Base-by-base conservation (phyloP, 371 early-diverging fungal species). In the Mycotypha africana region DNA sequence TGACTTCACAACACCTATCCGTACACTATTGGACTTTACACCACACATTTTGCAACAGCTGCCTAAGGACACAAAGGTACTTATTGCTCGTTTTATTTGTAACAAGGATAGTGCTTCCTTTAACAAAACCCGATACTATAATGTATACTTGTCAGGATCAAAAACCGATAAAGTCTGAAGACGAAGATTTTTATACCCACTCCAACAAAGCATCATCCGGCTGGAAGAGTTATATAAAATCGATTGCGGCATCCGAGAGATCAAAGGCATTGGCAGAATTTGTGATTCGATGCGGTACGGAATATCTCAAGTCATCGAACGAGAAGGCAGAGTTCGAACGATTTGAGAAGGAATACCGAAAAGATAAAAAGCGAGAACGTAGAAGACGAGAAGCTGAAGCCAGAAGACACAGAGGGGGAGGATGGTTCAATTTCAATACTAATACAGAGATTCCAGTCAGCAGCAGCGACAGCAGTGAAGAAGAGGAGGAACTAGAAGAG, bases 41-140 rank as follows among this genome's bases (percentile, higher is more conserved):
- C 80, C 80, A 10, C 76, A 75, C 42, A 79, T 79, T 49, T 56
- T 79, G 8, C 62, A 62, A 12, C 65, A 79, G 42, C 53, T 79
- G 16, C 72, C 66, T 11, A 72, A 72, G 31, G 34, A 60, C 17
- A 37, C 43, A 42, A 59, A 62, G 47, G 69, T 65, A 54, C n/a
- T 36, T 36, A 24, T 23, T 36, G 3, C 17, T n/a, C n/a, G n/a
- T n/a, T n/a, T n/a, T n/a, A n/a, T n/a, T n/a, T n/a, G n/a, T n/a
- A n/a, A 4, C n/a, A 15, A 16, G 14, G 8, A 40, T 10, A 21
- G 19, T 20, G 38, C 10, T n/a, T 5, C 26, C n/a, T 36, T 22
- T 1, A 12, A 11, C 7, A 16, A 14, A 11, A 25, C 10, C 2
- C 46, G 5, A 23, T 17, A 15, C 6, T 28, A 15, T 23, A 38